Evolutionary conservation across 2,329 filamentous ascomycete species (phyloP).

Genomic region (Botryotinia calthae): DNA sequence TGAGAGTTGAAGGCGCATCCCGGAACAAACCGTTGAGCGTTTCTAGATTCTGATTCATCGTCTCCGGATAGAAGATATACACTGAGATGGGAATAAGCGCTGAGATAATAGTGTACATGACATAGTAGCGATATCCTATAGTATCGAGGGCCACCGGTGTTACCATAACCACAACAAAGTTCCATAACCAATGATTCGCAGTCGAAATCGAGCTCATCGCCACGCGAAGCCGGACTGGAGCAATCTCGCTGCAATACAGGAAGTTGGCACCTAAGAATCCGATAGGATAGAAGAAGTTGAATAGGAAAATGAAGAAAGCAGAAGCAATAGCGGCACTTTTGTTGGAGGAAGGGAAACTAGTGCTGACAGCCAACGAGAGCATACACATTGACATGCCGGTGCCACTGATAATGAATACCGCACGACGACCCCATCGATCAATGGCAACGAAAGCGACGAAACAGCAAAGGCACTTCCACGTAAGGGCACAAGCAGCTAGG

Average conservation of each 20-base stretch:
- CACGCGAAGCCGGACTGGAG: background rate
- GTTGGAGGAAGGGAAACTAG: background rate
- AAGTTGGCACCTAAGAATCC: background rate
- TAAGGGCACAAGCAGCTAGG: background rate
- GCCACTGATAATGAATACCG: background rate
- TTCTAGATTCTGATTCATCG: background rate
- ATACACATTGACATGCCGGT: background rate
- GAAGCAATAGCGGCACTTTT: background rate
- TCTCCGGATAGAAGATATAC: background rate
- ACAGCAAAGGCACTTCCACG: background rate
- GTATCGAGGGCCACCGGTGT: background rate
- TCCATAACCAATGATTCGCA: background rate
- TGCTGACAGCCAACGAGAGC: background rate
- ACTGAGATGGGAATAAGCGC: background rate
- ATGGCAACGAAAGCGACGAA: background rate
- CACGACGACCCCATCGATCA: background rate
- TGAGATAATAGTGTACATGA: background rate
- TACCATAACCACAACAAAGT: background rate
- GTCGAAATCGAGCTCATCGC: background rate
- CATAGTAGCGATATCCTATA: background rate
- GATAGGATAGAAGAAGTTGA: background rate
- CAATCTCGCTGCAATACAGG: background rate
- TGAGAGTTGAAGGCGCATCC: background rate
- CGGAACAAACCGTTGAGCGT: background rate
- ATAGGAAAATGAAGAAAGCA: background rate